phyloP scores from a whole-genome alignment of 495 filamentous ascomycete species.

The Penicillium diatomitis region DNA sequence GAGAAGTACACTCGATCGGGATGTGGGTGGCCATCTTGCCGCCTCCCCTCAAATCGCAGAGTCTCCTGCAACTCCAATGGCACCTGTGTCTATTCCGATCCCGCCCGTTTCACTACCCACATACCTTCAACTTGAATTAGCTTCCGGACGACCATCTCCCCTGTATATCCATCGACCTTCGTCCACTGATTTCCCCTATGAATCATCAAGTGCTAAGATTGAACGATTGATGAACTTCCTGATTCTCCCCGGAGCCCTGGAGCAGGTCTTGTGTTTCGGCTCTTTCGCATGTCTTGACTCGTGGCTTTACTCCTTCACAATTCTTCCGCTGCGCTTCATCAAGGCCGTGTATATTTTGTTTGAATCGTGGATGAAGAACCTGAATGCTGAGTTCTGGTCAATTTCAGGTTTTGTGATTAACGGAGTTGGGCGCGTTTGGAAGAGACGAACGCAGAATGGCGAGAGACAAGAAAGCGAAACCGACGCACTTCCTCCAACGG shows the following conservation, averaged over 20 bases:
- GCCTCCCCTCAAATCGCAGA: conserved; percentile 24
- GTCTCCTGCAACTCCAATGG: conserved; percentile 49
- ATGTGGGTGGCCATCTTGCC: conserved; percentile 24
- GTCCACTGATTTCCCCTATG: conserved; percentile 74
- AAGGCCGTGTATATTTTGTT: conserved; percentile 70
- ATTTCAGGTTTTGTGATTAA: conserved; percentile 63
- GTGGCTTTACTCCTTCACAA: conserved; percentile 96
- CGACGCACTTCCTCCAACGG: conserved; percentile 15
- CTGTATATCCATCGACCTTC: conserved; percentile 75
- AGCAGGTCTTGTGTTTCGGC: conserved; percentile 80
- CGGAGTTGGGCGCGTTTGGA: conserved; percentile 71
- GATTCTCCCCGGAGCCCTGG: conserved; percentile 69
- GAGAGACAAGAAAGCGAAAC: conserved; percentile 17
- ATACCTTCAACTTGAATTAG: conserved; percentile 79
- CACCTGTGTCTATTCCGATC: conserved; percentile 62
- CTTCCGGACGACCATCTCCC: conserved; percentile 71
- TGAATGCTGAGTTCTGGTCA: conserved; percentile 57
- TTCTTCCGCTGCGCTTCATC: conserved; percentile 82
- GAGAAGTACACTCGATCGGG: conserved; percentile 29
- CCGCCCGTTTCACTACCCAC: conserved; percentile 83
- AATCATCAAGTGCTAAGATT: conserved; percentile 92
- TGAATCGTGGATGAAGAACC: conserved; percentile 59
- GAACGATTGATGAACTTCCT: conserved; percentile 89
- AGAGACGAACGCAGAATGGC: conserved; percentile 34
- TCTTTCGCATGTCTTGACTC: conserved; percentile 84